Evolutionary conservation across 768 basidiomycete genomes (phyloP).

Genomic region (Peribolospora baueri): DNA sequence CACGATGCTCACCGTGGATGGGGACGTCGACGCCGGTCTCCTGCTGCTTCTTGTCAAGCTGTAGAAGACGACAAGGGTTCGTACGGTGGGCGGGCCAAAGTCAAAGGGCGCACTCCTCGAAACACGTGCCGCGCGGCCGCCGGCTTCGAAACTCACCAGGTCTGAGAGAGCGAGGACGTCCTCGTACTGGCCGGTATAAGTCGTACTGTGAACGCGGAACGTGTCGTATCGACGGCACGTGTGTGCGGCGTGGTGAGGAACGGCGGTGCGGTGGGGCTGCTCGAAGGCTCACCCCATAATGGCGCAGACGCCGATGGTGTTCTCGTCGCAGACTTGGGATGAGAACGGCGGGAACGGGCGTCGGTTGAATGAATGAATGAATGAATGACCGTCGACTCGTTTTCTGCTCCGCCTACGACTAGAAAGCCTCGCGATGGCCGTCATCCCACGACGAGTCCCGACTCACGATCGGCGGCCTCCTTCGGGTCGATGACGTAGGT

Average conservation of each 20-base stretch:
- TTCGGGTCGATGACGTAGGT: slow-evolving; percentile 17
- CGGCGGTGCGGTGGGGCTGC: slow-evolving; percentile 1
- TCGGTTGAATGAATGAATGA: no score
- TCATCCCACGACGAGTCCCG: no score
- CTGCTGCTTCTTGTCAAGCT: slow-evolving; percentile 14
- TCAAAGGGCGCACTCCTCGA: no score
- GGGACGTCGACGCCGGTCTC: slow-evolving; percentile 14
- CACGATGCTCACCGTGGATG: slow-evolving; percentile 13
- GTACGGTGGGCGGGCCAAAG: no score
- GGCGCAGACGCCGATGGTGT: slow-evolving; percentile 16
- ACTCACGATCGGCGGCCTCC: slow-evolving; percentile 12
- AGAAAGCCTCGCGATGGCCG: no score
- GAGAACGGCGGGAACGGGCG: no score
- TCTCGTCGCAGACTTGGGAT: slow-evolving; percentile 16
- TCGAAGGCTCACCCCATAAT: slow-evolving; percentile 11
- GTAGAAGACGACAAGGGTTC: no score
- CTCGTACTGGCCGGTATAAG: slow-evolving; percentile 11
- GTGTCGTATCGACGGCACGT: not conserved
- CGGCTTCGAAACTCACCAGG: not conserved
- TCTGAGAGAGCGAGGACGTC: slow-evolving; percentile 10
- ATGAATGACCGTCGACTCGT: no score
- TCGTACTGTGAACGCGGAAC: not conserved
- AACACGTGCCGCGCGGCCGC: no score
- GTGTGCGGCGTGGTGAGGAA: not conserved
- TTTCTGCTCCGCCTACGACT: no score